These are phyloP conservation scores for Xerocomus potaroensis DNA, from an alignment of 768 basidiomycete species.

Conservation along the genomic window DNA sequence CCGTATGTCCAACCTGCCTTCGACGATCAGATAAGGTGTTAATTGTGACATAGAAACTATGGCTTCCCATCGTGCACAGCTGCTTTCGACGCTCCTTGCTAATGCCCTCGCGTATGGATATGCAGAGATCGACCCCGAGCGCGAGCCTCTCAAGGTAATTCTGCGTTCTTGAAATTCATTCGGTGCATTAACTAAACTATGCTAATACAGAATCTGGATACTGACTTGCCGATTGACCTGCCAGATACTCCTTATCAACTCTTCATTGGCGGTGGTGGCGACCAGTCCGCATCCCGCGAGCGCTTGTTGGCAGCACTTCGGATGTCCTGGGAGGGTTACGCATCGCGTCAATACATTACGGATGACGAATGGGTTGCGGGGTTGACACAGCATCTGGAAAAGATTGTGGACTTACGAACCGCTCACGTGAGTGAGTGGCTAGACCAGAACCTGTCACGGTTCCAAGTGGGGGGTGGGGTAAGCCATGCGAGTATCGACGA, in stretches of 20 bases:
- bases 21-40: background rate
- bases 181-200: background rate
- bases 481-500: constrained; percentile 42
- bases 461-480: constrained; percentile 26
- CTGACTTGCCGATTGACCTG: constrained; percentile 36
- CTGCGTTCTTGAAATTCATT: too few species aligned
- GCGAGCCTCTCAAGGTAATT: constrained; percentile 48
- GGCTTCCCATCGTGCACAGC: constrained; percentile 44
- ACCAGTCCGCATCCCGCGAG: constrained; percentile 19
- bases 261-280: constrained; percentile 23
- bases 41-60: constrained; percentile 39
- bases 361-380: constrained; percentile 37
- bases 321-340: constrained; percentile 13
- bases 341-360: constrained; percentile 14
- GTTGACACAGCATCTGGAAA: constrained; percentile 37
- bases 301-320: constrained; percentile 11
- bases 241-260: constrained; percentile 37
- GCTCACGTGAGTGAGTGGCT: constrained; percentile 51
- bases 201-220: constrained; percentile 46
- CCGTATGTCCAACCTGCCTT: constrained; percentile 35
- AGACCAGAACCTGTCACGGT: constrained; percentile 43
- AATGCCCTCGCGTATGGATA: constrained; percentile 47
- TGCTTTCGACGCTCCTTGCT: constrained; percentile 39
- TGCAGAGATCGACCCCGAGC: constrained; percentile 41
- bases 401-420: constrained; percentile 40